Conservation (phyloP, 2,329 filamentous ascomycete genomes). For the Rhynchosporium secalis region DNA sequence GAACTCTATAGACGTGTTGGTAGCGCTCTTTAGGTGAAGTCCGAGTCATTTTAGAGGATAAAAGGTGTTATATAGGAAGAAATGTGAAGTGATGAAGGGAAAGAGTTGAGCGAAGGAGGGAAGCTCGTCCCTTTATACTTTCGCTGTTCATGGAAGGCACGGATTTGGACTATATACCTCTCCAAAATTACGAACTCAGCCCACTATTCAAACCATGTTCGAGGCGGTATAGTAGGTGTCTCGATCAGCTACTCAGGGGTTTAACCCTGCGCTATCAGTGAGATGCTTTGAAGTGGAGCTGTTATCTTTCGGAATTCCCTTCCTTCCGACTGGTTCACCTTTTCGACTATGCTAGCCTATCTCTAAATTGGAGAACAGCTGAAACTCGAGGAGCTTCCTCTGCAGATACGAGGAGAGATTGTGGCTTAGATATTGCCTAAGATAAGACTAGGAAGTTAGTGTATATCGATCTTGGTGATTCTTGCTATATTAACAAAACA, state of each 20-base stretch:
- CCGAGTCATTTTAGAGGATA: background rate
- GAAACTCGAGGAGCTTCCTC: constrained; percentile 6
- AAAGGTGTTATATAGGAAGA: background rate
- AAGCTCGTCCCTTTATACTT: constrained; percentile 10
- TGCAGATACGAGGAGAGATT: constrained; percentile 6
- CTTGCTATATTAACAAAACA: background rate
- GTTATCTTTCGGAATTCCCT: constrained; percentile 1
- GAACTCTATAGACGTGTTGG: background rate
- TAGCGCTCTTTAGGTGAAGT: constrained; percentile 2
- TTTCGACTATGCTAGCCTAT: constrained; percentile 3
- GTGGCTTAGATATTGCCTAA: background rate
- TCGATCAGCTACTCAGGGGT: constrained; percentile 6
- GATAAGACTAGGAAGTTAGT: background rate
- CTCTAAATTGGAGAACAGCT: constrained; percentile 1
- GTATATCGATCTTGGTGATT: background rate
- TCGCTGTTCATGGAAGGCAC: constrained; percentile 2
- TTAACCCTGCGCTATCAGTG: background rate
- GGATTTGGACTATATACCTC: constrained; percentile 3
- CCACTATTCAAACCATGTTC: constrained; percentile 9
- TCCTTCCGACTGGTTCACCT: constrained; percentile 1
- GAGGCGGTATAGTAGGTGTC: background rate
- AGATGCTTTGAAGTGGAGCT: constrained; percentile 9
- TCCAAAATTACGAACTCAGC: constrained; percentile 2
- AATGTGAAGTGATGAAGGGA: background rate
- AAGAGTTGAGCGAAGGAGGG: background rate